These are phyloP conservation scores for Suhomyces tanzawaensis DNA, from an alignment of 805 yeast genomes.

Conservation along the genomic window DNA sequence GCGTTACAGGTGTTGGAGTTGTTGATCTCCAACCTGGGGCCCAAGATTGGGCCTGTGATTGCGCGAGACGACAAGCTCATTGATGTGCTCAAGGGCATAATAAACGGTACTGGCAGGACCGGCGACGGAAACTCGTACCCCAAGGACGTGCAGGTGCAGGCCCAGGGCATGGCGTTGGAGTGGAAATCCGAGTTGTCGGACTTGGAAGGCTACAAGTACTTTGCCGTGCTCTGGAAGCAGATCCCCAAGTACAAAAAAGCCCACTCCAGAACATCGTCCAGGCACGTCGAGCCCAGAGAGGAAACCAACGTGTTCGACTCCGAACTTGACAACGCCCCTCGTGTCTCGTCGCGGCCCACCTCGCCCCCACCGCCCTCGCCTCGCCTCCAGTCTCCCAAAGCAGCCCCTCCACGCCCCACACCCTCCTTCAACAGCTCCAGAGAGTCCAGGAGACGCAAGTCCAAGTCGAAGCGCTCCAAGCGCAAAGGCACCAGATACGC, in stretches of 20 bases:
- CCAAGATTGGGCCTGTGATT: constrained; percentile 38
- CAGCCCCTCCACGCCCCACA: constrained; percentile 28
- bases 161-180: constrained; percentile 51
- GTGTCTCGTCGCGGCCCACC: background rate
- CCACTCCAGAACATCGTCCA: constrained; percentile 2
- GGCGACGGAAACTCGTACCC: constrained; percentile 38
- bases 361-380: background rate
- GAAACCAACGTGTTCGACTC: constrained; percentile 6
- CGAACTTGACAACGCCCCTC: background rate
- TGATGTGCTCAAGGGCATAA: constrained; percentile 57
- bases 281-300: background rate
- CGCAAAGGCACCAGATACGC: constrained; percentile 28
- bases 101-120: constrained; percentile 36
- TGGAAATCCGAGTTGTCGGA: constrained; percentile 66
- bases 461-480: constrained; percentile 3
- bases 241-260: constrained; percentile 34
- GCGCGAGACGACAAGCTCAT: constrained; percentile 68
- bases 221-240: constrained; percentile 46
- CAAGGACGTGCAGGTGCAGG: constrained; percentile 44
- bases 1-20: constrained; percentile 50
- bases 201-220: constrained; percentile 45
- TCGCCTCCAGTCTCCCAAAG: constrained; percentile 2
- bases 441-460: constrained; percentile 9
- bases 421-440: constrained; percentile 11
- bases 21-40: constrained; percentile 43